Base-by-base conservation (phyloP, 257 asterid species). In the Petunia axillaris region DNA sequence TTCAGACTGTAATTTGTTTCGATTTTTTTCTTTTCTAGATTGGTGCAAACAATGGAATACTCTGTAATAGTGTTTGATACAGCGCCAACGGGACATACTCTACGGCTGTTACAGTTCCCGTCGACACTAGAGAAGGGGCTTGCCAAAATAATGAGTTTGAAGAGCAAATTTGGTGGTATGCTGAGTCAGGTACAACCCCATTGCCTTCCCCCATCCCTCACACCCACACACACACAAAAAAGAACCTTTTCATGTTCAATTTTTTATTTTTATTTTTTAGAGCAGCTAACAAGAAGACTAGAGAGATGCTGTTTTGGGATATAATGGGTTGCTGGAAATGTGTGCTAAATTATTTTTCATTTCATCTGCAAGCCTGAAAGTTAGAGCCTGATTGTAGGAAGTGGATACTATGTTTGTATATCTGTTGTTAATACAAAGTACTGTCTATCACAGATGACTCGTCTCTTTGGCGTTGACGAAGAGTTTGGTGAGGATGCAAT, bases 1-100 rank as follows among this genome's bases (percentile, higher is more conserved):
- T 3, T 0, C 11, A 35, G 46, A 73, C 62, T 50, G 35, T 16
- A 78, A 14, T 44, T 44, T 16, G 8, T 3, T 3, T 55, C 0
- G 76, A 5, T 11, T 6, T 46, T 4, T 11, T 64, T 82, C 75
- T 81, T 80, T 71, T 71, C 15, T 93, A 93, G 99, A 89, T 88
- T 93, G 79, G 99, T 95, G 86, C 96, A 91, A 76, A 92, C 96
- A 3, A 92, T 95, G 99, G 99, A 95, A 83, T 95, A 95, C 83
- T 93, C 98, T 53, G 94, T 88, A 62, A 93, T 95, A 85, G 97
- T 95, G 54, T 95, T 95, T 81, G 99, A 95, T 90, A 95, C 99
- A 50, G 97, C 99, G 76, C 99, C 99, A 86, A 95, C 99, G 16
- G 99, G 99, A 9, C 99, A 95, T 75, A 95, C 98, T 16, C 99